Evolutionary conservation across 768 basidiomycete species (phyloP).

Genomic region (Lanmaoa pseudosensibilis): DNA sequence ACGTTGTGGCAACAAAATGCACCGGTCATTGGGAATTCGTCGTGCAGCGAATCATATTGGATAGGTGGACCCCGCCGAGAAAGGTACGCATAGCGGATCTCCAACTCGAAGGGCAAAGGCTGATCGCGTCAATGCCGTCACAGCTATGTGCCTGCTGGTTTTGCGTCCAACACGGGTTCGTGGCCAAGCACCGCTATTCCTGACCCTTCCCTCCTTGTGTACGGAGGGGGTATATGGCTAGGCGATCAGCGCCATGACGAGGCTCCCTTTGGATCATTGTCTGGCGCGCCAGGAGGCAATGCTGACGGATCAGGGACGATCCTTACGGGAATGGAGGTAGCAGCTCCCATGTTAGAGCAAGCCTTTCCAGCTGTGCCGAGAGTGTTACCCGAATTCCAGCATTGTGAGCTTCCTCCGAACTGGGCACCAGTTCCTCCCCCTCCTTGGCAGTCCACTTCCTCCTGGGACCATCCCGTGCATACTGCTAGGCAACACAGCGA

Average conservation of each 20-base stretch:
- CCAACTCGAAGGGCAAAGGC: neutral
- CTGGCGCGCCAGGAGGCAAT: neutral
- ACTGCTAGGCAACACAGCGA: neutral
- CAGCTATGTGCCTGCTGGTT: neutral
- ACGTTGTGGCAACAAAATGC: conserved; percentile 5
- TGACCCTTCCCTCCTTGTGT: neutral
- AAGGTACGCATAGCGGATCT: conserved; percentile 12
- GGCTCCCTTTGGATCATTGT: neutral
- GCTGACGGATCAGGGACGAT: neutral
- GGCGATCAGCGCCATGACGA: neutral
- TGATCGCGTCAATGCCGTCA: neutral
- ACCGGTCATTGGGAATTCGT: neutral
- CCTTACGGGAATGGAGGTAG: neutral
- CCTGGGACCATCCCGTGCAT: conserved; percentile 5
- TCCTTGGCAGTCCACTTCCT: neutral
- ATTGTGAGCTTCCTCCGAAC: neutral
- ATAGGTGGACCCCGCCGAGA: neutral
- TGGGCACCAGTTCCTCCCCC: neutral
- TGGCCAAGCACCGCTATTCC: neutral
- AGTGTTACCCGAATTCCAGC: neutral
- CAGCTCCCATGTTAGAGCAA: conserved; percentile 1
- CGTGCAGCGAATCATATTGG: neutral
- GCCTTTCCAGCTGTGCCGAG: neutral
- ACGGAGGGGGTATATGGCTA: neutral
- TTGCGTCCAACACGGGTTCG: neutral